phyloP scores from a whole-genome alignment of 73 alveolate species.

The Diophrys appendiculata region DNA sequence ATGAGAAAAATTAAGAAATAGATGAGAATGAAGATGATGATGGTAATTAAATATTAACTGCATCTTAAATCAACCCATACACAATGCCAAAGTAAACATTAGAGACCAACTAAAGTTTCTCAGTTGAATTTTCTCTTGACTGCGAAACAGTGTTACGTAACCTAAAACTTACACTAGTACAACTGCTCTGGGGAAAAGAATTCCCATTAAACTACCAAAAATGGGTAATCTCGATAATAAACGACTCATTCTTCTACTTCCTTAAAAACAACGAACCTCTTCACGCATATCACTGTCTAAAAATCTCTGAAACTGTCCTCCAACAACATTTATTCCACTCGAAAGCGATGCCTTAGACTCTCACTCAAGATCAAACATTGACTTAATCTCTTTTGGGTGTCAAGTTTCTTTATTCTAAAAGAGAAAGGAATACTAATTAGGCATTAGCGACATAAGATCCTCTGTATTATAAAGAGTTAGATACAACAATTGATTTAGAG shows the following conservation, averaged over 20 bases:
- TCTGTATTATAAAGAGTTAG: not conserved
- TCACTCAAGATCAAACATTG: no score
- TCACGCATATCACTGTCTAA: constrained; percentile 57
- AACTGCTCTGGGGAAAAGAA: constrained; percentile 48
- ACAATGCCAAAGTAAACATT: constrained; percentile 17
- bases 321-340: not conserved
- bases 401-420: constrained; percentile 9
- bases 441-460: no score
- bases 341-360: no score
- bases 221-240: constrained; percentile 55
- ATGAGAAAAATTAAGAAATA: constrained; percentile 61
- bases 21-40: constrained; percentile 58
- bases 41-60: constrained; percentile 54
- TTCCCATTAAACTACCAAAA: constrained; percentile 55
- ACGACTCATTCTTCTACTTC: constrained; percentile 64
- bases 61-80: constrained; percentile 62
- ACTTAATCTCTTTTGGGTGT: no score
- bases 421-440: constrained; percentile 6
- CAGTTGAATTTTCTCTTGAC: constrained; percentile 58
- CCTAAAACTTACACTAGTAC: constrained; percentile 29
- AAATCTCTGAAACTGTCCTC: constrained; percentile 48
- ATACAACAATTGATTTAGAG: not conserved
- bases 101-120: constrained; percentile 54
- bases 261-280: constrained; percentile 59
- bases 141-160: constrained; percentile 42